Evolutionary conservation across 345 rosid species (phyloP).

Genomic region (Cardamine occulta): DNA sequence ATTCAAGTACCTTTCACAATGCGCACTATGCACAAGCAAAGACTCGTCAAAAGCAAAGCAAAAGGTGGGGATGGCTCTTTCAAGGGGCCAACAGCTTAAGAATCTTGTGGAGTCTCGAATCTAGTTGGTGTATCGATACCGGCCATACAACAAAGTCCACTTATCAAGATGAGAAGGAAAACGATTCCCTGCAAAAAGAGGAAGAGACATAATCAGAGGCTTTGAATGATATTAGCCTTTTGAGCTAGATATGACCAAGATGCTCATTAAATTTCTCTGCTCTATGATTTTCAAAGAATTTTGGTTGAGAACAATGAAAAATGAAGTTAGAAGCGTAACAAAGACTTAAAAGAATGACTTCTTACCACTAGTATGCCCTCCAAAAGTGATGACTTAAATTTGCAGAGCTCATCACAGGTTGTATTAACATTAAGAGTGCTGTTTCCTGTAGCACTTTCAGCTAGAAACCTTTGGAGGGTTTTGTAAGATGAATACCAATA

Average conservation of each 20-base stretch:
- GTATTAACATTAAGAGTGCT: conserved; percentile 45
- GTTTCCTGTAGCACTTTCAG: conserved; percentile 61
- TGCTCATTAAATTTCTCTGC: neutral
- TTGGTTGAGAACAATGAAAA: neutral
- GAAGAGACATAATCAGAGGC: conserved; percentile 37
- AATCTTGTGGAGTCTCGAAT: conserved; percentile 95
- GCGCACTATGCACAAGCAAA: conserved; percentile 41
- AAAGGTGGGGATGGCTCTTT: conserved; percentile 35
- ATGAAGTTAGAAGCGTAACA: conserved; percentile 2
- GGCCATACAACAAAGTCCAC: conserved; percentile 97
- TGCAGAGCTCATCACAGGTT: conserved; percentile 81
- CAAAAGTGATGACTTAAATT: conserved; percentile 80
- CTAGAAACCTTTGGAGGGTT: conserved; percentile 80
- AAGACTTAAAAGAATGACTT: conserved; percentile 34
- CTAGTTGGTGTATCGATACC: conserved; percentile 94
- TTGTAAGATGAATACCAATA: conserved; percentile 62
- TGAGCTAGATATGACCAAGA: conserved; percentile 1
- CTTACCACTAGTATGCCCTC: conserved; percentile 90
- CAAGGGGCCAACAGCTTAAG: conserved; percentile 48
- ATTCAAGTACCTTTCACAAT: conserved; percentile 31
- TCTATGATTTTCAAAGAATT: conserved; percentile 2
- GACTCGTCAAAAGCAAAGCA: conserved; percentile 41
- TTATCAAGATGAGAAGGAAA: conserved; percentile 79
- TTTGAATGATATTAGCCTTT: conserved; percentile 17
- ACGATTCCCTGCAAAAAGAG: conserved; percentile 74